phyloP scores from a whole-genome alignment of 192 early-diverging fungal genomes.

The Umbelopsis sp. region DNA sequence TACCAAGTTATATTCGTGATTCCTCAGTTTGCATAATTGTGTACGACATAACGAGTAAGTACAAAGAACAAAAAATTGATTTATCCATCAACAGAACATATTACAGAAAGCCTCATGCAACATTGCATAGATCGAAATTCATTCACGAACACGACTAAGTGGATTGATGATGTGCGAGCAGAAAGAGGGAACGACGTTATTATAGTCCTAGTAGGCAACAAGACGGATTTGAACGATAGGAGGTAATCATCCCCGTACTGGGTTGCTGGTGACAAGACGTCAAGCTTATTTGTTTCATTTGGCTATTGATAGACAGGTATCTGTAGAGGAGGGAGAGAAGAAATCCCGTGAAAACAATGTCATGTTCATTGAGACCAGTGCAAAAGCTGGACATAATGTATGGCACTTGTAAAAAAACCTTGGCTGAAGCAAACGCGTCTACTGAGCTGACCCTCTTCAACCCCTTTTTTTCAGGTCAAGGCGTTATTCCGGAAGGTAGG shows the following conservation, averaged over 20 bases:
- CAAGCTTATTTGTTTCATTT: neutral
- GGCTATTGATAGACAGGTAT: constrained; percentile 69
- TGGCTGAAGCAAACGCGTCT: neutral
- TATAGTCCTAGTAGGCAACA: constrained; percentile 97
- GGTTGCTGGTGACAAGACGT: too few species aligned
- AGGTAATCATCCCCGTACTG: constrained; percentile 47
- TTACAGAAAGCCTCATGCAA: neutral
- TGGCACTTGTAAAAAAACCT: neutral
- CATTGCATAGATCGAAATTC: constrained; percentile 78
- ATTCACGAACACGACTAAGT: constrained; percentile 95
- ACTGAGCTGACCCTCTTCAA: neutral
- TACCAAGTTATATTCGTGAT: constrained; percentile 98
- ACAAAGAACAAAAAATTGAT: too few species aligned
- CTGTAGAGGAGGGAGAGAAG: constrained; percentile 97
- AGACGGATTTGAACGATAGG: constrained; percentile 94
- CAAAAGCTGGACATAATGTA: constrained; percentile 99
- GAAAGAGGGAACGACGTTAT: constrained; percentile 97
- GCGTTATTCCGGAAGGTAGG: constrained; percentile 97
- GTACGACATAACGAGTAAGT: constrained; percentile 94
- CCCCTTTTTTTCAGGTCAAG: constrained; percentile 71
- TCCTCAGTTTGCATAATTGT: constrained; percentile 97
- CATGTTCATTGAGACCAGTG: constrained; percentile 99
- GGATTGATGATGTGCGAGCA: constrained; percentile 97
- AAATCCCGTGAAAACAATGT: constrained; percentile 95
- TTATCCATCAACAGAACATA: neutral